Evolutionary conservation across 768 basidiomycete species (phyloP).

Genomic region (Gelatoporia subvermispora): DNA sequence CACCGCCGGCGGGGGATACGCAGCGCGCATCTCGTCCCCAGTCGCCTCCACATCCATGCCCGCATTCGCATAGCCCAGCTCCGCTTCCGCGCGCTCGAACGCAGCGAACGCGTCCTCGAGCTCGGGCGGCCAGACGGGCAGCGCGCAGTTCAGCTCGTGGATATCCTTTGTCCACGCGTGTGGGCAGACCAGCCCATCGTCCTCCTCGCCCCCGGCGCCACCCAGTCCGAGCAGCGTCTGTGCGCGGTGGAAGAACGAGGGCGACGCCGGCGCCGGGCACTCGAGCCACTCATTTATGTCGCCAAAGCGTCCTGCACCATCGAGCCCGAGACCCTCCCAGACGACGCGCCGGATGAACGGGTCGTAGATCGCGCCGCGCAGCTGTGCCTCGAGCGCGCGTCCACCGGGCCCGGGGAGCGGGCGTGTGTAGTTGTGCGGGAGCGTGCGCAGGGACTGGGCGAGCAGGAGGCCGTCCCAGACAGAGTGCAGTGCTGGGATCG

Average conservation of each 20-base stretch:
- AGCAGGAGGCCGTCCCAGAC: constrained; percentile 85
- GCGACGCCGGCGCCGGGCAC: constrained; percentile 43
- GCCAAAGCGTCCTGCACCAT: constrained; percentile 21
- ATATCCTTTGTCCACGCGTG: constrained; percentile 72
- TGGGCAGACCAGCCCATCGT: constrained; percentile 66
- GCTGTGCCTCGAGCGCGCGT: constrained; percentile 29
- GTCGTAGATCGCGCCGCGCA: constrained; percentile 83
- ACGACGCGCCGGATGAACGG: constrained; percentile 82
- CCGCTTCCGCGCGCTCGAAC: background rate
- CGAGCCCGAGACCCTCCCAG: constrained; percentile 73
- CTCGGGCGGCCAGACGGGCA: constrained; percentile 68
- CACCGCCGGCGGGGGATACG: constrained; percentile 28
- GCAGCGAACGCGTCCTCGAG: constrained; percentile 26
- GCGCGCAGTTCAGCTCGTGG: constrained; percentile 74
- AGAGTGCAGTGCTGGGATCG: constrained; percentile 65
- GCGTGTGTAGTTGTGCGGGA: constrained; percentile 68
- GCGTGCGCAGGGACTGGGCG: constrained; percentile 72
- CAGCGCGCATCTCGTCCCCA: background rate
- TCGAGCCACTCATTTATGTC: constrained; percentile 54
- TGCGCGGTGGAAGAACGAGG: constrained; percentile 1
- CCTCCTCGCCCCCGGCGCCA: constrained; percentile 26
- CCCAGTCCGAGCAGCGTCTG: constrained; percentile 14
- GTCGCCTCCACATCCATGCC: constrained; percentile 7
- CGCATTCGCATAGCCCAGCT: constrained; percentile 6
- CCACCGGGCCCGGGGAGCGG: constrained; percentile 68